Base-by-base conservation (phyloP, 1,284 basidiomycete genomes). In the Phenoliferia sp. region DNA sequence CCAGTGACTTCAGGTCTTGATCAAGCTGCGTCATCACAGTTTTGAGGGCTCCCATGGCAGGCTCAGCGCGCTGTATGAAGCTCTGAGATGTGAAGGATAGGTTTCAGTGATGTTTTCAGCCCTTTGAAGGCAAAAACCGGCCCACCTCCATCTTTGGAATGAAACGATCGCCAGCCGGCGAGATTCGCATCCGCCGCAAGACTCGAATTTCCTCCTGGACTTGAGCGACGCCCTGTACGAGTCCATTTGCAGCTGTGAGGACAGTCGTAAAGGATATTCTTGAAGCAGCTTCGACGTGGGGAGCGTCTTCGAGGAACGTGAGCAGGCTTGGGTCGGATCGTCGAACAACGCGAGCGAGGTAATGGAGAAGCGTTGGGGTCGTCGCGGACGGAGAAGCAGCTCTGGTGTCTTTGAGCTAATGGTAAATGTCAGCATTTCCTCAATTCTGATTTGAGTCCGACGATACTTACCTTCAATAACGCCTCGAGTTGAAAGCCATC, bases 291-390 rank as follows among this genome's bases (percentile, higher is more conserved):
- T 94, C 90, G 3, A 95, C 76, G 75, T 87, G 87, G 3, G 90
- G 87, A 73, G 91, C 80, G 31, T 94, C 92, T 44, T 92, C 88
- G 10, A 90, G 83, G 79, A 93, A 94, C 17, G 84, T 84, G 0
- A 90, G 81, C 5, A 90, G 77, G 0, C 82, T 80, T 0, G 88
- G 84, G 75, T 93, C 87, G 16, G 83, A 84, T 55, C 86, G 84
- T 67, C 90, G 78, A n/a, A 95, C 81, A 6, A 90, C 83, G 60
- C 85, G 83, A 9, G 90, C 90, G 31, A 95, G 76, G 77, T 92
- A 95, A 78, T 96, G 92, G 32, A 96, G 81, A 31, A 96, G 81
- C 0, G 90, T 94, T 0, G 92, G 90, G 73, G 90, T 94, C 2
- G 86, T 85, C 0, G 84, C 64, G 0, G 84, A 84, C 0, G 85